These are phyloP conservation scores for Hippophae tibetana DNA, from an alignment of 306 rosid species.

Conservation along the genomic window DNA sequence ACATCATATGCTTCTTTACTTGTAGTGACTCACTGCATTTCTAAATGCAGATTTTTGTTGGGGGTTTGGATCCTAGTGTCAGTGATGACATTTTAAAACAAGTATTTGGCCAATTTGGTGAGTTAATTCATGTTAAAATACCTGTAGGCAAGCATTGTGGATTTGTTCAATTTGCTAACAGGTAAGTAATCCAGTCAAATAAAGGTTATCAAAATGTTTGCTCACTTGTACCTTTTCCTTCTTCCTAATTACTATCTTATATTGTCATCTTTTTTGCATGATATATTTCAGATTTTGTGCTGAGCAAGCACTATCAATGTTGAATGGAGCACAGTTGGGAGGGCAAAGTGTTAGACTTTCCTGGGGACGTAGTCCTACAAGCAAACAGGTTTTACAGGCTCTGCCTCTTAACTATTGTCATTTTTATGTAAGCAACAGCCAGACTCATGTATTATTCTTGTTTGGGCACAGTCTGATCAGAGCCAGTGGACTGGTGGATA, in stretches of 20 bases:
- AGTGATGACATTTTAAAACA: constrained; percentile 40
- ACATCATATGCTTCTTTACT: constrained; percentile 10
- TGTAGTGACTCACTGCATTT: constrained; percentile 17
- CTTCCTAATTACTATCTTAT: neutral
- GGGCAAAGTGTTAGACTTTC: constrained; percentile 61
- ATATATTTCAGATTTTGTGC: constrained; percentile 34
- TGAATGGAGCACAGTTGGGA: constrained; percentile 47
- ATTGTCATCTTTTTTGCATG: neutral
- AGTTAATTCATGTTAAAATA: constrained; percentile 51
- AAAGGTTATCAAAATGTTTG: neutral
- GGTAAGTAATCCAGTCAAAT: constrained; percentile 21
- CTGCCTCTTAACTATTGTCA: neutral
- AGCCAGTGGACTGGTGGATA: constrained; percentile 56
- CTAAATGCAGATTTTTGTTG: constrained; percentile 41
- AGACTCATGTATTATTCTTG: neutral
- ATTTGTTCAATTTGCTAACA: constrained; percentile 56
- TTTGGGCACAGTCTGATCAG: constrained; percentile 43
- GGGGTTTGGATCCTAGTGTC: constrained; percentile 44
- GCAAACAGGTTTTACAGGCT: constrained; percentile 39
- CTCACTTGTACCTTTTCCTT: no score
- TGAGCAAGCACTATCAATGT: constrained; percentile 46
- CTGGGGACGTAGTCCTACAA: constrained; percentile 68
- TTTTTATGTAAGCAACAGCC: no score
- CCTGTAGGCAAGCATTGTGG: constrained; percentile 71
- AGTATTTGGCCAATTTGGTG: constrained; percentile 48